These are phyloP conservation scores for Cicer judaicum DNA, from an alignment of 306 rosid species.

Conservation along the genomic window DNA sequence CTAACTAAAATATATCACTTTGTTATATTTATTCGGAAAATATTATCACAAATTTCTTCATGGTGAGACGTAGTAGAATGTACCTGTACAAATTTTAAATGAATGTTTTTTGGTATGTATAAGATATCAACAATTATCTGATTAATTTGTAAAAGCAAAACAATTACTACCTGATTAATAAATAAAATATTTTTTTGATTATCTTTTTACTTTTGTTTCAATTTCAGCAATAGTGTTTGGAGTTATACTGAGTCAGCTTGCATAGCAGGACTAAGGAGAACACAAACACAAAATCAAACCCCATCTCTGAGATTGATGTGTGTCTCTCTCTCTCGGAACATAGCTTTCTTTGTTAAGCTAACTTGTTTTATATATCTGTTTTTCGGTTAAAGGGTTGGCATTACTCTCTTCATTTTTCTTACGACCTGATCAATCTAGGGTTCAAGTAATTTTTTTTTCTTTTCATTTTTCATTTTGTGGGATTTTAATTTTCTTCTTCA, in stretches of 20 bases:
- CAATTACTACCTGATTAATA: no score
- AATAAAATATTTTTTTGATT: no score
- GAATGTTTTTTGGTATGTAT: no score
- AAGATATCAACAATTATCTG: no score
- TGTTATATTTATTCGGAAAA: no score
- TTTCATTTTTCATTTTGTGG: no score
- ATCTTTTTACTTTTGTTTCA: conserved; percentile 20
- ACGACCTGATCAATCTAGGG: conserved; percentile 50
- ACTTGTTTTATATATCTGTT: conserved; percentile 35
- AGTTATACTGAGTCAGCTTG: conserved; percentile 45
- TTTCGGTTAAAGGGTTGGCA: conserved; percentile 41
- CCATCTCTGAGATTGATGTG: conserved; percentile 59
- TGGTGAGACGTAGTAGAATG: no score
- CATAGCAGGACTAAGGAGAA: conserved; percentile 18
- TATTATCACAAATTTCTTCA: no score
- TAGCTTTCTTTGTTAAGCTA: conserved; percentile 57
- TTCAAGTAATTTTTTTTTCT: conserved; percentile 18
- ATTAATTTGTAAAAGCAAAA: no score
- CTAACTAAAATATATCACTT: no score
- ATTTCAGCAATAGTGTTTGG: conserved; percentile 45
- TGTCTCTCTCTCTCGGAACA: conserved; percentile 41
- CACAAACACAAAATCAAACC: background rate
- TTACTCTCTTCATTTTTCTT: conserved; percentile 31
- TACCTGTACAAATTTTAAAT: no score
- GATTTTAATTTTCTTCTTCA: conserved; percentile 48